Evolutionary conservation across 2,329 filamentous ascomycete genomes (phyloP).

Genomic region (Pestalotiopsis sp.): DNA sequence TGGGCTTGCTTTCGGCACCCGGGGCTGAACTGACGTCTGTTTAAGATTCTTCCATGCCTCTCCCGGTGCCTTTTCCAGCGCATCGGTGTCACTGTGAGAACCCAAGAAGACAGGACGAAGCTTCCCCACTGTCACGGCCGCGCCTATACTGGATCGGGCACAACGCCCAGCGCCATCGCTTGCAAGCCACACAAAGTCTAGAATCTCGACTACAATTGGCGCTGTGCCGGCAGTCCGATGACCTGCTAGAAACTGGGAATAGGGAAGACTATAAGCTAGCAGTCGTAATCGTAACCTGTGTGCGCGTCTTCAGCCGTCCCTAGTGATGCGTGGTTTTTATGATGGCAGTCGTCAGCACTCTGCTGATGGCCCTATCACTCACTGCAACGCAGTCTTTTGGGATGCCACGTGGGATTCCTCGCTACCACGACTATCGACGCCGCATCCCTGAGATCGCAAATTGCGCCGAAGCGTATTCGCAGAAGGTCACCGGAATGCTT

Average conservation of each 20-base stretch:
- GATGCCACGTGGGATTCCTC: background rate
- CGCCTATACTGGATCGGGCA: background rate
- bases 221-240: background rate
- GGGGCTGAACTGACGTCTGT: slow-evolving; percentile 8
- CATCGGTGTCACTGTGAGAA: background rate
- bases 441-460: background rate
- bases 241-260: background rate
- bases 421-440: background rate
- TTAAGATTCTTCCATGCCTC: slow-evolving; percentile 1
- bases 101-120: background rate
- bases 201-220: background rate
- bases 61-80: background rate
- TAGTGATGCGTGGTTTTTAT: background rate
- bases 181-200: background rate
- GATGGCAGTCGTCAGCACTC: background rate
- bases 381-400: background rate
- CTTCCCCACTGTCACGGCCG: background rate
- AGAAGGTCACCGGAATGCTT: background rate
- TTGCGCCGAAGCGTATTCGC: background rate
- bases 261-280: background rate
- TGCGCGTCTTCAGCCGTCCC: background rate
- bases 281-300: background rate
- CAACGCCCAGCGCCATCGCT: background rate
- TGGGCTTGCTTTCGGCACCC: background rate
- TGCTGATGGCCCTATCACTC: background rate